Evolutionary conservation across 164 flowering plant genomes (phyloP), one percentile per base, ranked within the genome.

Genomic region (Tetracentron sinense): DNA sequence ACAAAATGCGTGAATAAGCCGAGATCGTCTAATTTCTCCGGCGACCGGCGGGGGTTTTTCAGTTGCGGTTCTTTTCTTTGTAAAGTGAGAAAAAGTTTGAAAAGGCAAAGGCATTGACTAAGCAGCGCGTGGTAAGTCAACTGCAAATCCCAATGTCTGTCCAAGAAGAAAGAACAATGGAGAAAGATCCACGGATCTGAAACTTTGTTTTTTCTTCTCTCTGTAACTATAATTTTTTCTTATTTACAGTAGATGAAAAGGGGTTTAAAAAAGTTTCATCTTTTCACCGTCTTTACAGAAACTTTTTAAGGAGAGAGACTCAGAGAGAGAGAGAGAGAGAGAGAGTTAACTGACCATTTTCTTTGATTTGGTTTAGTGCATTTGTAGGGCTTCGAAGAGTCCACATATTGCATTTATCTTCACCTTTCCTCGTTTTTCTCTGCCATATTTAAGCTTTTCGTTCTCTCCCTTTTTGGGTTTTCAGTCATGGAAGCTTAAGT

Each of bases 331-430:
- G 63, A 17, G 56, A 62, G 56, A 28, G 66, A 19, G 62, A 54
- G 60, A 79, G 78, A 83, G 91, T 86, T 89, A 86, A 88, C 89
- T 78, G n/a, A 66, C 64, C 81, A 69, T 57, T 71, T 78, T 76
- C 70, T 23, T n/a, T 38, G 35, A 48, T 65, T 71, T 72, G 76
- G 69, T 55, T n/a, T 50, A 76, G 60, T 71, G 68, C 68, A 73
- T 84, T 74, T 84, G 88, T 78, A 86, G 85, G 87, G 96, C 82
- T 79, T 85, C 76, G 74, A 84, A 59, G 75, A 81, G 77, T 84
- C 91, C 95, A 84, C 89, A 77, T 73, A 72, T 38, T 27, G 64
- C 58, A 70, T 78, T 76, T 79, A 74, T 77, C 80, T 81, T 71
- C 69, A 28, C 70, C 68, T 66, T 50, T 70, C 21, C 62, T 75